Percentiles rank a stretch among this genome's conserved stretches.
Evolutionary conservation across 2,329 filamentous ascomycete genomes (phyloP).

Genomic region (Colletotrichum orchidophilum): DNA sequence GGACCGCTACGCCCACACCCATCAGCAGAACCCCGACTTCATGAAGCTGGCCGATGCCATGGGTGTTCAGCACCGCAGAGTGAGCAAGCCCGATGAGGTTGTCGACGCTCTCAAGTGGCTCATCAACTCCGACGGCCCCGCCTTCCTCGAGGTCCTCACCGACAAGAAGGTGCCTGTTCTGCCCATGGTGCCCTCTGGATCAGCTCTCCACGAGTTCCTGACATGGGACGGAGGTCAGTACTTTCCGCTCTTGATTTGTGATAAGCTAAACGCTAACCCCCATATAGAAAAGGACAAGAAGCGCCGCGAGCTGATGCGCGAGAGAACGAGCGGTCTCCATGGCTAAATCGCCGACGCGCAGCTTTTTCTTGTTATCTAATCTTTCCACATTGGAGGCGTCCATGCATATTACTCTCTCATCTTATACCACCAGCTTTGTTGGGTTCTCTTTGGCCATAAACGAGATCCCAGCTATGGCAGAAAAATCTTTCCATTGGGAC

Average conservation of each 20-base stretch:
- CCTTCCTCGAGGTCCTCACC: slow-evolving; percentile 89
- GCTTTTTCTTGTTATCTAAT: slow-evolving; percentile 27
- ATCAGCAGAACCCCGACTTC: slow-evolving; percentile 96
- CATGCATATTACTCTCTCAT: slow-evolving; percentile 33
- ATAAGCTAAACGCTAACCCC: slow-evolving; percentile 42
- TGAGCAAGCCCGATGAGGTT: slow-evolving; percentile 79
- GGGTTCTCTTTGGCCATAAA: slow-evolving; percentile 9
- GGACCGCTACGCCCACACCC: slow-evolving; percentile 90
- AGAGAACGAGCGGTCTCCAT: slow-evolving; percentile 63
- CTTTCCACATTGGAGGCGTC: slow-evolving; percentile 29
- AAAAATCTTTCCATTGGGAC: slow-evolving; percentile 21
- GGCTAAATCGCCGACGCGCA: background rate
- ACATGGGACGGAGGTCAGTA: slow-evolving; percentile 81
- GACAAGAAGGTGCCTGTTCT: slow-evolving; percentile 95
- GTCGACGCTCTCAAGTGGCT: slow-evolving; percentile 86
- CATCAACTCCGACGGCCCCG: slow-evolving; percentile 89
- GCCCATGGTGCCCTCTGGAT: slow-evolving; percentile 94
- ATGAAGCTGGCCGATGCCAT: slow-evolving; percentile 93
- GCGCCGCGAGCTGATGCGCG: slow-evolving; percentile 72
- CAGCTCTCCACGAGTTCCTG: slow-evolving; percentile 90
- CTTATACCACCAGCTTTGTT: slow-evolving; percentile 33
- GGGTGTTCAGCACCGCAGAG: slow-evolving; percentile 80
- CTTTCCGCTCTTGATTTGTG: background rate
- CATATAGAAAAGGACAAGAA: slow-evolving; percentile 71
- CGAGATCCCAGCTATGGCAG: background rate